Conservation (phyloP, 768 basidiomycete genomes). For the Pholiota conissans region DNA sequence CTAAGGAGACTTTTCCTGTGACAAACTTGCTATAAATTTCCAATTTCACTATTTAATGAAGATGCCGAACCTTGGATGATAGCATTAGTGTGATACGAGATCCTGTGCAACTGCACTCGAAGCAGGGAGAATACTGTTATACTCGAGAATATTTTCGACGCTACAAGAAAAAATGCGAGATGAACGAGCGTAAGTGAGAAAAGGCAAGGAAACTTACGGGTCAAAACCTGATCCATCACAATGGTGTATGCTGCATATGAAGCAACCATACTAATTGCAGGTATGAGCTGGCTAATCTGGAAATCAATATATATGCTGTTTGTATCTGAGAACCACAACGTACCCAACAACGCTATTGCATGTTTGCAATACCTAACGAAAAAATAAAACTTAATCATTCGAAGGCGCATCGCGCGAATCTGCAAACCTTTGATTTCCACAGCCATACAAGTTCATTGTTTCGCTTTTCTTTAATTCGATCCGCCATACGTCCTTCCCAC, state of each 20-base stretch:
- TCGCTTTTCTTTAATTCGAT: constrained; percentile 52
- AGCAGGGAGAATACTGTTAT: constrained; percentile 66
- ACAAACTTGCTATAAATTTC: too few species aligned
- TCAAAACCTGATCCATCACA: constrained; percentile 39
- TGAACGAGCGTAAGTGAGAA: not conserved
- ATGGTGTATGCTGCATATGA: constrained; percentile 60
- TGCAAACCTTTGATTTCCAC: constrained; percentile 21
- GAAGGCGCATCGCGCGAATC: too few species aligned
- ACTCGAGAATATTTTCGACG: constrained; percentile 49
- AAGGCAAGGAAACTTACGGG: constrained; percentile 9
- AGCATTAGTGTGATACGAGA: constrained; percentile 26
- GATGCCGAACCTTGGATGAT: constrained; percentile 17
- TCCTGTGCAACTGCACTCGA: constrained; percentile 47
- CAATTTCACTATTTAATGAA: too few species aligned
- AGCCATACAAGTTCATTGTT: constrained; percentile 60
- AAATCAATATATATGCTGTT: not conserved
- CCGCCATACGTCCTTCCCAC: constrained; percentile 56
- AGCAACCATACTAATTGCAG: constrained; percentile 63
- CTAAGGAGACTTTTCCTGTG: constrained; percentile 62
- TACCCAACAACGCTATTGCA: constrained; percentile 5
- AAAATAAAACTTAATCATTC: too few species aligned
- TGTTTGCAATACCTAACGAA: constrained; percentile 8
- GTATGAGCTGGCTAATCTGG: constrained; percentile 23
- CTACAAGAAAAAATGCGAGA: constrained; percentile 14
- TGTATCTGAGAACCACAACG: not conserved